These are phyloP conservation scores for Mucor velutinosus DNA, from an alignment of 371 early-diverging fungal genomes.

Conservation along the genomic window DNA sequence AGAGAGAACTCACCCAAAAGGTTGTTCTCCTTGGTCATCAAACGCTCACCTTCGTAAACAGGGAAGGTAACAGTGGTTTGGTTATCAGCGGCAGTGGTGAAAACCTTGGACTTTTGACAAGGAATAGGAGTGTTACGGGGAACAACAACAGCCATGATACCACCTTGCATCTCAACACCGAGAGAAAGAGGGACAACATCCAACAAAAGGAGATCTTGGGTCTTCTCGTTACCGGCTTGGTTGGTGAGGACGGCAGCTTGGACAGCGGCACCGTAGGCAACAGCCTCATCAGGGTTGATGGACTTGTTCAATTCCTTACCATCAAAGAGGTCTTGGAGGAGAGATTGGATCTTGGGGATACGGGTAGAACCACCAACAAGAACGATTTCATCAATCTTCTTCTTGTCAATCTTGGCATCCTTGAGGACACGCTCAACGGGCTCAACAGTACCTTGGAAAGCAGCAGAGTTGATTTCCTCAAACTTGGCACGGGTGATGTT, in stretches of 20 bases:
- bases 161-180: slow-evolving; percentile 95
- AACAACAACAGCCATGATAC: slow-evolving; percentile 76
- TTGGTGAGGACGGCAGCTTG: slow-evolving; percentile 86
- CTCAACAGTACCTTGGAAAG: slow-evolving; percentile 82
- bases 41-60: slow-evolving; percentile 93
- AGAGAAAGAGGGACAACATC: slow-evolving; percentile 92
- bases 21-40: slow-evolving; percentile 93
- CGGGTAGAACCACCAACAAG: slow-evolving; percentile 99
- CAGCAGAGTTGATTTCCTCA: slow-evolving; percentile 89
- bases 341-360: slow-evolving; percentile 99
- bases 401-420: slow-evolving; percentile 94
- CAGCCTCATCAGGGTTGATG: slow-evolving; percentile 95
- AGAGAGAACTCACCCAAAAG: slow-evolving; percentile 91
- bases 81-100: slow-evolving; percentile 95
- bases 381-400: slow-evolving; percentile 93
- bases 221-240: slow-evolving; percentile 61
- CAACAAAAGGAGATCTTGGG: slow-evolving; percentile 75
- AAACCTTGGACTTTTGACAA: slow-evolving; percentile 87
- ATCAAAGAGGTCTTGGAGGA: slow-evolving; percentile 94
- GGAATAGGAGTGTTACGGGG: slow-evolving; percentile 92
- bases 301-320: slow-evolving; percentile 84
- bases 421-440: slow-evolving; percentile 83
- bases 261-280: slow-evolving; percentile 96
- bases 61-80: slow-evolving; percentile 93
- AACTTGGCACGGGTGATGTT: slow-evolving; percentile 93